Evolutionary conservation across 345 rosid species (phyloP).

Genomic region (Salix viminalis): DNA sequence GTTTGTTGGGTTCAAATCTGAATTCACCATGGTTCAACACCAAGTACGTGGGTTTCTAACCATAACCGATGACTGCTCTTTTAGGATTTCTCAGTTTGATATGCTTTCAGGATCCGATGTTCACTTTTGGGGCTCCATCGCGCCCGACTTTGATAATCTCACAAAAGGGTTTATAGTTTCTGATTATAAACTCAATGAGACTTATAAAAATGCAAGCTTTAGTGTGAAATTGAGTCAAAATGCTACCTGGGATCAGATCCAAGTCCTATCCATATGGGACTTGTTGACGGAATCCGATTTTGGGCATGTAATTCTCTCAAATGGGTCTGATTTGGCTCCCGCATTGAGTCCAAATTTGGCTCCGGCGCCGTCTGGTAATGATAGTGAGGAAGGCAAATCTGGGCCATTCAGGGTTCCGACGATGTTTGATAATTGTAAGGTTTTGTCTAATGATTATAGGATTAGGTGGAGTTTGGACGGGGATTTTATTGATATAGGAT

Average conservation of each 20-base stretch:
- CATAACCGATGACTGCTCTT: conserved; percentile 77
- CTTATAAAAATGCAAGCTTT: conserved; percentile 62
- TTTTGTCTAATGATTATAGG: conserved; percentile 56
- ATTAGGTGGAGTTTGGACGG: conserved; percentile 70
- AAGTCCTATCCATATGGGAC: conserved; percentile 69
- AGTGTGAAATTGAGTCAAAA: conserved; percentile 44
- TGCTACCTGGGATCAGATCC: conserved; percentile 62
- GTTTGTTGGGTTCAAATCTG: conserved; percentile 56
- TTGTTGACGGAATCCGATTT: conserved; percentile 60
- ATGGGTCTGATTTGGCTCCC: conserved; percentile 28
- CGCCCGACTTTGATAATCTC: conserved; percentile 48
- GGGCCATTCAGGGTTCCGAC: conserved; percentile 41
- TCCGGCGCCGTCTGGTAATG: conserved; percentile 37
- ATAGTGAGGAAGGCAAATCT: conserved; percentile 17
- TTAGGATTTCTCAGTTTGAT: conserved; percentile 69
- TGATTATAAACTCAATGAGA: conserved; percentile 53
- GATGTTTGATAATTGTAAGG: conserved; percentile 78
- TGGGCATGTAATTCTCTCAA: conserved; percentile 56
- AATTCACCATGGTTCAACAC: conserved; percentile 78
- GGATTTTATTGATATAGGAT: conserved; percentile 63
- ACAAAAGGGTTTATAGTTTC: conserved; percentile 69
- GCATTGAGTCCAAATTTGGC: conserved; percentile 24
- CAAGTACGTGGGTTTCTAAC: conserved; percentile 74
- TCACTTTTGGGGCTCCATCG: conserved; percentile 79
- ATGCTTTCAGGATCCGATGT: conserved; percentile 76